Percentiles rank a stretch among this genome's conserved stretches.
Evolutionary conservation across 2,329 filamentous ascomycete species (phyloP).

Genomic region (Talaromyces verruculosus): DNA sequence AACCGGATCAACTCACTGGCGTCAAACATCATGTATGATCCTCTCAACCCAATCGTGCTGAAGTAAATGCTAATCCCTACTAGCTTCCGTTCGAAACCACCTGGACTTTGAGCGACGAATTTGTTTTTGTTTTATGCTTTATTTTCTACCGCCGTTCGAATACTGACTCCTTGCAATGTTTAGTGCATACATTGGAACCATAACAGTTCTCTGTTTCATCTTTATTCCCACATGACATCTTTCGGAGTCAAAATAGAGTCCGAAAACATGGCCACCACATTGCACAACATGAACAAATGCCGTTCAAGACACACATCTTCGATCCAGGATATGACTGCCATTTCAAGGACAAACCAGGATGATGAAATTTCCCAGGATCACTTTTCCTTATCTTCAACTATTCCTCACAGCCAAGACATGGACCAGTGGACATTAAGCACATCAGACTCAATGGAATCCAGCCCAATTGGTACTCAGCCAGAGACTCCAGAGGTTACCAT

Average conservation of each 20-base stretch:
- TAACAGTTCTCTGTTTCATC: constrained; percentile 16
- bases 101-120: constrained; percentile 20
- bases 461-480: constrained; percentile 37
- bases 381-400: constrained; percentile 44
- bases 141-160: constrained; percentile 15
- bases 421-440: constrained; percentile 42
- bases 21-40: constrained; percentile 6
- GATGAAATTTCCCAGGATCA: constrained; percentile 45
- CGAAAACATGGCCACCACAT: constrained; percentile 38
- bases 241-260: constrained; percentile 39
- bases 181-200: constrained; percentile 30
- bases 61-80: constrained; percentile 7
- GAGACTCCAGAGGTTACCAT: constrained; percentile 45
- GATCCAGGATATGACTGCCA: constrained; percentile 40
- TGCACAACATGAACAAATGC: constrained; percentile 36
- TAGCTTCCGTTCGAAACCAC: neutral
- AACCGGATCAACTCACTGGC: neutral
- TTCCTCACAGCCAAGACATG: constrained; percentile 38
- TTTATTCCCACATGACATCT: constrained; percentile 36
- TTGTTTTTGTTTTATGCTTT: constrained; percentile 18
- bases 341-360: constrained; percentile 44
- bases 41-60: neutral
- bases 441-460: constrained; percentile 42
- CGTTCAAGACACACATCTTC: constrained; percentile 39
- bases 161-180: constrained; percentile 26